Percentiles rank a stretch among this genome's conserved stretches.
These are phyloP conservation scores for Amphibolis antarctica DNA, from an alignment of 106 monocot genomes.

Conservation along the genomic window DNA sequence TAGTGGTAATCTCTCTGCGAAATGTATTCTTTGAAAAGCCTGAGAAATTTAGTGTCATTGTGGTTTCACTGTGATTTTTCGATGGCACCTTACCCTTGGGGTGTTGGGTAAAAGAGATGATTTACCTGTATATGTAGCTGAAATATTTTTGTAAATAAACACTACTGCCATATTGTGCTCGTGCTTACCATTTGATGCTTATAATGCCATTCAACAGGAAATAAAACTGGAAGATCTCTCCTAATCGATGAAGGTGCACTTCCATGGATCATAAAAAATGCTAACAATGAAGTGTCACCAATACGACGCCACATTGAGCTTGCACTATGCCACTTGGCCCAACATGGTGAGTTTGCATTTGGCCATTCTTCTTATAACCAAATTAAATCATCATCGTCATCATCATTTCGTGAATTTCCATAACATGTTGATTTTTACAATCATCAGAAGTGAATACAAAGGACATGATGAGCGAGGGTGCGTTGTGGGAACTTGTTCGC, in stretches of 20 bases:
- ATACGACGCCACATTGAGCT: constrained; percentile 94
- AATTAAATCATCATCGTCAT: no score
- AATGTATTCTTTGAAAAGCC: no score
- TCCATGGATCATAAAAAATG: constrained; percentile 97
- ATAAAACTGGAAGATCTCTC: constrained; percentile 47
- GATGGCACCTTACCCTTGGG: no score
- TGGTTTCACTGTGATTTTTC: no score
- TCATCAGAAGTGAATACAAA: constrained; percentile 78
- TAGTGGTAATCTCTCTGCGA: no score
- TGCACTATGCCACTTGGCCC: constrained; percentile 90
- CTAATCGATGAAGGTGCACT: constrained; percentile 93
- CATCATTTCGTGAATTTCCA: not conserved
- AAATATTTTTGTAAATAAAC: not conserved
- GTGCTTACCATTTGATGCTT: not conserved
- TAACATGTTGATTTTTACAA: not conserved
- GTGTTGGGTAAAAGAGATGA: no score
- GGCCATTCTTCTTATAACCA: constrained; percentile 4
- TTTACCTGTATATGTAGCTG: no score
- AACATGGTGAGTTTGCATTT: constrained; percentile 51
- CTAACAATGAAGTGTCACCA: constrained; percentile 88
- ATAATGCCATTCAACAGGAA: constrained; percentile 30
- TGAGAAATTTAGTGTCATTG: no score
- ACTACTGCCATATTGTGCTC: not conserved
- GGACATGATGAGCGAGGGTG: constrained; percentile 33
- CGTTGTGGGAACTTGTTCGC: constrained; percentile 95